Evolutionary conservation across 331 rosid genomes (phyloP).

Genomic region (Saraca asoca): DNA sequence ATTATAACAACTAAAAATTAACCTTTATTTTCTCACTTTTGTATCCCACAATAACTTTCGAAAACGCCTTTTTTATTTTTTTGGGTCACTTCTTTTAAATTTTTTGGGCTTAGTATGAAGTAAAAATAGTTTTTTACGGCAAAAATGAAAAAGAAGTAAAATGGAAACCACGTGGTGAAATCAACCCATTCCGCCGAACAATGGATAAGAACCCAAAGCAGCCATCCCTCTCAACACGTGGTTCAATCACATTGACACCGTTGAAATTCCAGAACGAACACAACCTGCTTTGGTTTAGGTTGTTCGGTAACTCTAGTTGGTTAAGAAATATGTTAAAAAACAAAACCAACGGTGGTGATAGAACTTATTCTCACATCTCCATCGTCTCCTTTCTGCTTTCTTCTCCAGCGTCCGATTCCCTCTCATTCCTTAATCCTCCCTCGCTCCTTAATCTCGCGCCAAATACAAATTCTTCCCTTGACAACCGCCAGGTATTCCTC

Average conservation of each 20-base stretch:
- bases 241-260: slow-evolving; percentile 36
- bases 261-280: background rate
- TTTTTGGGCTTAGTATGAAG: too few relatives aligned
- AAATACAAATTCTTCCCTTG: slow-evolving; percentile 45
- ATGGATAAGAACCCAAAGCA: background rate
- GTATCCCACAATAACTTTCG: too few relatives aligned
- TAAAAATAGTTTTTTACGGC: too few relatives aligned
- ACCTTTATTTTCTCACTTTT: too few relatives aligned
- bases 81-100: too few relatives aligned
- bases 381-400: slow-evolving; percentile 80
- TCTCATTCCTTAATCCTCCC: slow-evolving; percentile 58
- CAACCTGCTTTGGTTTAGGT: background rate
- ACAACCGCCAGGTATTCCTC: slow-evolving; percentile 2
- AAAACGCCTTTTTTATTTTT: too few relatives aligned
- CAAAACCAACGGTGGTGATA: slow-evolving; percentile 97
- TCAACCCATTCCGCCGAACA: too few relatives aligned
- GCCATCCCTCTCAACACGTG: slow-evolving; percentile 41
- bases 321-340: background rate
- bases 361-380: slow-evolving; percentile 58
- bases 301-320: background rate
- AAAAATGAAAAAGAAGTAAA: too few relatives aligned
- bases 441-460: slow-evolving; percentile 59
- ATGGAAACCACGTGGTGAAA: too few relatives aligned
- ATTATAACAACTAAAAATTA: too few relatives aligned
- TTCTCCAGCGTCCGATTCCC: slow-evolving; percentile 99